Evolutionary conservation across 148 eudicot species (phyloP), one percentile per base, ranked within the genome.

Genomic region (Camellia japonica): DNA sequence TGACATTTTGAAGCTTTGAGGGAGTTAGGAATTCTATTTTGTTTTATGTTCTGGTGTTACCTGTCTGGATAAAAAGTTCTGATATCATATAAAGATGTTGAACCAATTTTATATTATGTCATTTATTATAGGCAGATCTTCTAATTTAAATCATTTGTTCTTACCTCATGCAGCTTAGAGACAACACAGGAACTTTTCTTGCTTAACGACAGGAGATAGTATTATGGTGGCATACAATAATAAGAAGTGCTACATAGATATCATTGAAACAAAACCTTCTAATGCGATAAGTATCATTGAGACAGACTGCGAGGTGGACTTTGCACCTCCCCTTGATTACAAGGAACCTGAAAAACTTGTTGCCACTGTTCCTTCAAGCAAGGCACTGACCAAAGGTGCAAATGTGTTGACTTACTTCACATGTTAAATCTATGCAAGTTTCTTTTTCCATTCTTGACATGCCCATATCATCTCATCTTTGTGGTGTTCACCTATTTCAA

Each of bases 301-400:
- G 83, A 93, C 93, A 5, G 95, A 96, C 83, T 96, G 98, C 84
- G 98, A 96, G 81, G 98, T 96, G 77, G 99, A 96, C 83, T 93
- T 96, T 83, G 99, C 99, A 71, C 98, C 99, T 80, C 99, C 99
- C 55, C 97, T 96, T 82, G 98, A 93, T 89, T 96, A 92, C 78
- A 90, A 92, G 77, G 98, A 96, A 85, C 99, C 97, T 69, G 94
- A 93, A 82, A 93, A 52, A 80, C 94, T 92, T 74, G 86, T 78
- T 8, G 75, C 79, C 7, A 74, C 93, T 72, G 82, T 71, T 78
- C 61, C 85, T 56, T 78, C 85, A 79, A 82, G 89, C 87, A 95
- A 89, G 82, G 79, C 87, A 73, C 78, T 80, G n/a, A 87, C 88
- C 19, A 86, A 86, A 92, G 98, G 98, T 96, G 84, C 30, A 72